Evolutionary conservation across 2,329 filamentous ascomycete species (phyloP).

Genomic region (Elsinoe ampelina): DNA sequence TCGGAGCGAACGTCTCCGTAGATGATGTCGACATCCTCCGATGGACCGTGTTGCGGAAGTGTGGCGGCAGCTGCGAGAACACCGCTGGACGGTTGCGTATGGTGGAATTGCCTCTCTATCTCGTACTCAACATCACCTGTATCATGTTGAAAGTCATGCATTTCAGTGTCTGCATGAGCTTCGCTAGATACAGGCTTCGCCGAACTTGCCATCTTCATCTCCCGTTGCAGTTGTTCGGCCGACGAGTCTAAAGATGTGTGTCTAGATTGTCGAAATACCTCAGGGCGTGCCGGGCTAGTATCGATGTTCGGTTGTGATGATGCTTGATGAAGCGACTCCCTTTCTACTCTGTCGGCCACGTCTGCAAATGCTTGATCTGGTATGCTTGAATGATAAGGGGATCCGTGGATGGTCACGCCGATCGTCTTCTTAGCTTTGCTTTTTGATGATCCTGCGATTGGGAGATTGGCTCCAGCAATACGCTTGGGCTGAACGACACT

Average conservation of each 20-base stretch:
- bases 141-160: not conserved
- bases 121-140: not conserved
- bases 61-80: not conserved
- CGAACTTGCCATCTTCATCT: constrained; percentile 1
- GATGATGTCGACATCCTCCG: not conserved
- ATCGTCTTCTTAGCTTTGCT: not conserved
- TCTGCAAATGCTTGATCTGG: not conserved
- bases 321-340: not conserved
- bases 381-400: constrained; percentile 4
- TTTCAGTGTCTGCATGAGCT: not conserved
- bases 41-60: not conserved
- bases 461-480: not conserved
- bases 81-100: not conserved
- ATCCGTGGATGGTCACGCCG: not conserved
- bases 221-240: not conserved
- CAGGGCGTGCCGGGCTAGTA: not conserved
- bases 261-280: not conserved
- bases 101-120: not conserved
- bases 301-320: not conserved
- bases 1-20: not conserved
- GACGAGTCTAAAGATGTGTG: not conserved
- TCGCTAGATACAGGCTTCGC: not conserved
- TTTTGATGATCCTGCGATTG: not conserved
- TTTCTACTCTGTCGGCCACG: not conserved
- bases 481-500: constrained; percentile 6